phyloP scores from a whole-genome alignment of 1,139 yeast genomes.

The Suhomyces taliae region DNA sequence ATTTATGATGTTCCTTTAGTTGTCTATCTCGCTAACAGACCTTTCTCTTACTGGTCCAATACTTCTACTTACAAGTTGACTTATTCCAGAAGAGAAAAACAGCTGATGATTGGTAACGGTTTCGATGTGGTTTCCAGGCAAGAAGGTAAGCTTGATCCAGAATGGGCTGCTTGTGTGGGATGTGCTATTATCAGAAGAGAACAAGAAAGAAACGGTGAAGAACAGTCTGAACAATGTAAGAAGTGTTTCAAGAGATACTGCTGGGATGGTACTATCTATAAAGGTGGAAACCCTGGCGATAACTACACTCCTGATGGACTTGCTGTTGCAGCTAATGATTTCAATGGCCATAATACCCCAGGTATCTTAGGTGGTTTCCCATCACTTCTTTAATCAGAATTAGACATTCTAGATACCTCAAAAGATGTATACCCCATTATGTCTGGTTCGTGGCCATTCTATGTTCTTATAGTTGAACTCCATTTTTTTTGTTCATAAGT shows the following conservation, averaged over 20 bases:
- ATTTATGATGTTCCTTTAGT: slow-evolving; percentile 21
- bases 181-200: slow-evolving; percentile 87
- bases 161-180: slow-evolving; percentile 78
- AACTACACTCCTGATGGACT: slow-evolving; percentile 14
- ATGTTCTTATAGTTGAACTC: too few relatives aligned
- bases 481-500: too few relatives aligned
- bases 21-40: slow-evolving; percentile 24
- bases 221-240: slow-evolving; percentile 69
- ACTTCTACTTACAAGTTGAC: slow-evolving; percentile 18
- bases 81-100: slow-evolving; percentile 50
- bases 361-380: slow-evolving; percentile 3
- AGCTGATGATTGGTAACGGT: slow-evolving; percentile 70
- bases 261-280: slow-evolving; percentile 60
- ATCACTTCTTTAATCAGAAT: not conserved
- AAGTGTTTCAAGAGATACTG: slow-evolving; percentile 73
- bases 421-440: too few relatives aligned
- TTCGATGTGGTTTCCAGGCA: slow-evolving; percentile 73
- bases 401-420: too few relatives aligned
- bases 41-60: slow-evolving; percentile 20
- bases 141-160: slow-evolving; percentile 68
- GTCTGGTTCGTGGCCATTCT: too few relatives aligned
- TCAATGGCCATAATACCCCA: slow-evolving; percentile 5
- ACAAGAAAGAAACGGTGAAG: slow-evolving; percentile 65
- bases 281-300: slow-evolving; percentile 18
- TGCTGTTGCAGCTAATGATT: slow-evolving; percentile 9